phyloP scores from a whole-genome alignment of 2,329 filamentous ascomycete species.

The Fusarium sp. region DNA sequence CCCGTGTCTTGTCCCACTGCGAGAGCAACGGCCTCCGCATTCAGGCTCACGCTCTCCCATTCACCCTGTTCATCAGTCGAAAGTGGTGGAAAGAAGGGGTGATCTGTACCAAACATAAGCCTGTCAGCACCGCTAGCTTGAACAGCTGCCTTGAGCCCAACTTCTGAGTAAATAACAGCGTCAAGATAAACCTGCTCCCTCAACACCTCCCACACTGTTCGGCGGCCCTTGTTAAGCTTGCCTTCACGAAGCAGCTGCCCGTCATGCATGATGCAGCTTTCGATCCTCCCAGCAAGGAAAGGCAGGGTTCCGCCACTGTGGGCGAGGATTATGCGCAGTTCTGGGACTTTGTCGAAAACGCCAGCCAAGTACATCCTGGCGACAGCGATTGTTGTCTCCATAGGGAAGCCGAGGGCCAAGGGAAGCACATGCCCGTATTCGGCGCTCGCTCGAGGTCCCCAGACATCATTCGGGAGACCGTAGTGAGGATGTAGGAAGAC shows the following conservation, averaged over 20 bases:
- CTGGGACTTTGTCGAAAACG: constrained; percentile 79
- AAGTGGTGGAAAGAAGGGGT: constrained; percentile 85
- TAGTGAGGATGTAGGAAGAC: constrained; percentile 94
- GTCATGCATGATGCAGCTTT: constrained; percentile 87
- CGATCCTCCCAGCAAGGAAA: constrained; percentile 86
- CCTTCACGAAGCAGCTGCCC: constrained; percentile 74
- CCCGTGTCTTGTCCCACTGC: constrained; percentile 57
- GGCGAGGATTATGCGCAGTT: constrained; percentile 78
- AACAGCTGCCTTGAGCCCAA: constrained; percentile 75
- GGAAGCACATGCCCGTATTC: constrained; percentile 90
- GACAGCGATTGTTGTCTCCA: constrained; percentile 92
- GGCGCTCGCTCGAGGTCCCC: constrained; percentile 70
- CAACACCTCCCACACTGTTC: constrained; percentile 65
- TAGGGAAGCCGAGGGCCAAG: constrained; percentile 84
- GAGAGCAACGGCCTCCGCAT: constrained; percentile 60
- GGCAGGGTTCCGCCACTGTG: constrained; percentile 90
- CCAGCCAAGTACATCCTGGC: constrained; percentile 87
- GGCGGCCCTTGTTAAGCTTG: constrained; percentile 56
- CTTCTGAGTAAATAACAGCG: constrained; percentile 82
- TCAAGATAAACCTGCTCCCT: constrained; percentile 84
- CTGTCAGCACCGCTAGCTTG: constrained; percentile 73
- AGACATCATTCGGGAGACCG: constrained; percentile 81
- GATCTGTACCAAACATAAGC: constrained; percentile 82
- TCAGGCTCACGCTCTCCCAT: constrained; percentile 72
- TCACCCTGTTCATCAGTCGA: constrained; percentile 66